These are phyloP conservation scores for Marasmius tenuissimus DNA, from an alignment of 1,284 basidiomycete species.

Conservation along the genomic window DNA sequence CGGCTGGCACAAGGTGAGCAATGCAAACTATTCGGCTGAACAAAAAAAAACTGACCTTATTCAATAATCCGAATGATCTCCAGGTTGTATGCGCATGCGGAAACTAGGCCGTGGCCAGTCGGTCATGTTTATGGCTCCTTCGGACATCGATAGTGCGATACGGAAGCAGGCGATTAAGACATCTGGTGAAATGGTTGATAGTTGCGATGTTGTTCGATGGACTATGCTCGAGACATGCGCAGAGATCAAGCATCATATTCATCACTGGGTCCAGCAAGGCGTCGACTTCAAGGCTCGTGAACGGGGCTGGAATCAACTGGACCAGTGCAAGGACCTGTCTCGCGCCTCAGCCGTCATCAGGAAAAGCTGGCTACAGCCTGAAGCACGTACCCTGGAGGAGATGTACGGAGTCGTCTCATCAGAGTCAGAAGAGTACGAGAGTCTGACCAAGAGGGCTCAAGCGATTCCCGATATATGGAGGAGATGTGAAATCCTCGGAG, in stretches of 20 bases:
- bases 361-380: slow-evolving; percentile 36
- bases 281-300: slow-evolving; percentile 36
- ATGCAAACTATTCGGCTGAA: background rate
- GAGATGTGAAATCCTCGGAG: slow-evolving; percentile 29
- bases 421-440: background rate
- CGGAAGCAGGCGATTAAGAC: slow-evolving; percentile 25
- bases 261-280: slow-evolving; percentile 51
- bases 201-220: slow-evolving; percentile 44
- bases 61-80: background rate
- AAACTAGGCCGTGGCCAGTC: slow-evolving; percentile 49
- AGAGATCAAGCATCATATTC: slow-evolving; percentile 37
- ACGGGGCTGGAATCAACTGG: slow-evolving; percentile 31
- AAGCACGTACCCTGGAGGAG: slow-evolving; percentile 37
- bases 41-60: background rate
- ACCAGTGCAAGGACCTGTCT: slow-evolving; percentile 1
- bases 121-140: slow-evolving; percentile 49
- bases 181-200: slow-evolving; percentile 17
- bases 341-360: slow-evolving; percentile 17
- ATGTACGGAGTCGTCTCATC: slow-evolving; percentile 33
- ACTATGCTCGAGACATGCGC: slow-evolving; percentile 43
- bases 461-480: slow-evolving; percentile 23
- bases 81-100: slow-evolving; percentile 52
- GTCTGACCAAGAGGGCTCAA: background rate
- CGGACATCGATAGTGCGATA: slow-evolving; percentile 43
- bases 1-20: slow-evolving; percentile 50